phyloP scores from a whole-genome alignment of 768 basidiomycete species.

The Pleurotus ostreatus region DNA sequence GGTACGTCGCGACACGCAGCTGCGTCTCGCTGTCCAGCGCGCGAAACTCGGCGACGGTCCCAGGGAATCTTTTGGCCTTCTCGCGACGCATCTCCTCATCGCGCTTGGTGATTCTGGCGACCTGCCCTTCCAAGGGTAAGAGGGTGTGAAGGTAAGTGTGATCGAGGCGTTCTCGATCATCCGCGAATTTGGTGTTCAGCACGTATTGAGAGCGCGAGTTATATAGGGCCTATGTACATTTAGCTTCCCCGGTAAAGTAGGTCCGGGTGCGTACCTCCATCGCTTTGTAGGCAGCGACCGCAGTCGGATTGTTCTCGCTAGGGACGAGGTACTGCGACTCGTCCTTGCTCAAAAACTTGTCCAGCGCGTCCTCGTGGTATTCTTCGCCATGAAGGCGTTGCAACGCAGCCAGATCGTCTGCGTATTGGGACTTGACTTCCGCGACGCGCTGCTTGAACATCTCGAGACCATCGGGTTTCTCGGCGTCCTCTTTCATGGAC shows the following conservation, averaged over 20 bases:
- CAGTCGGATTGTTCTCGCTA: constrained; percentile 17
- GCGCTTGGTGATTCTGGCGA: constrained; percentile 13
- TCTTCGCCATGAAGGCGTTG: constrained; percentile 31
- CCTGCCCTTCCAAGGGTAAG: constrained; percentile 15
- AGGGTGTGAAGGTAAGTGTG: constrained; percentile 26
- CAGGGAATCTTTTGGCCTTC: constrained; percentile 29
- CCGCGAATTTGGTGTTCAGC: constrained; percentile 22
- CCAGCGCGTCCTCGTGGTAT: constrained; percentile 28
- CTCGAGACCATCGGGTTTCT: constrained; percentile 22
- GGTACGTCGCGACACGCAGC: constrained; percentile 47
- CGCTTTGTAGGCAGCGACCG: constrained; percentile 17
- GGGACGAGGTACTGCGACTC: constrained; percentile 18
- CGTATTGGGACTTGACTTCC: constrained; percentile 24
- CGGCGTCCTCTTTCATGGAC: constrained; percentile 29
- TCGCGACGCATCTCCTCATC: constrained; percentile 21
- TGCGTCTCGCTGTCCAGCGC: constrained; percentile 36
- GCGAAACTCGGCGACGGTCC: constrained; percentile 26
- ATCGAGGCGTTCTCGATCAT: constrained; percentile 25
- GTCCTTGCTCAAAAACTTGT: constrained; percentile 29
- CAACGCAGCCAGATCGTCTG: constrained; percentile 31
- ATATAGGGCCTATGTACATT: constrained; percentile 20
- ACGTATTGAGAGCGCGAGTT: constrained; percentile 15
- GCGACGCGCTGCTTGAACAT: constrained; percentile 23
- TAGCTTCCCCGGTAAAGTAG: neutral
- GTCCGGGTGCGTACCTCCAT: constrained; percentile 4